phyloP scores from a whole-genome alignment of 495 filamentous ascomycete species.

The Oidiodendron maius region DNA sequence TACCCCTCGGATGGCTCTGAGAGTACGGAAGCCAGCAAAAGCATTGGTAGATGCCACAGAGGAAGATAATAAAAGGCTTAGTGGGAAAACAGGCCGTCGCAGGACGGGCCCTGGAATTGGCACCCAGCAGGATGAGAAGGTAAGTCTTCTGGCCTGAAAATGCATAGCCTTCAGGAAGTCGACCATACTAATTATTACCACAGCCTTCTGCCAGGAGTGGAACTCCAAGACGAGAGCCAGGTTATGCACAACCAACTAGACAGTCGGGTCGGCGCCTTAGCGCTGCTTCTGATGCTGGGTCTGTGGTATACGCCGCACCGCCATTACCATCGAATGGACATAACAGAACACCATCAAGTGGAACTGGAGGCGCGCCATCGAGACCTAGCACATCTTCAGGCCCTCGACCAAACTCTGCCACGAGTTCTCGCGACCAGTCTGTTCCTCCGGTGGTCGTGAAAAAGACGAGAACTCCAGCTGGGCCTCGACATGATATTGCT shows the following conservation, averaged over 20 bases:
- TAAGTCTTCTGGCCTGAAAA: conserved; percentile 16
- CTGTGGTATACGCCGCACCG: conserved; percentile 22
- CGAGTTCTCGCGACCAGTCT: conserved; percentile 22
- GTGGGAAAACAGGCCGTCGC: conserved; percentile 48
- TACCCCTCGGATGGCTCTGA: conserved; percentile 56
- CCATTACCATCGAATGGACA: conserved; percentile 10
- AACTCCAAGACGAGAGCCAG: conserved; percentile 32
- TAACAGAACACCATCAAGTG: conserved; percentile 12
- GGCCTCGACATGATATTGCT: conserved; percentile 21
- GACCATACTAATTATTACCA: neutral
- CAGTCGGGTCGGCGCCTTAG: conserved; percentile 32
- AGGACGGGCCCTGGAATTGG: conserved; percentile 58
- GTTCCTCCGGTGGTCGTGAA: conserved; percentile 26
- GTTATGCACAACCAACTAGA: conserved; percentile 19
- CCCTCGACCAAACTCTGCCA: conserved; percentile 26
- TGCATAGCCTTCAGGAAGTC: neutral
- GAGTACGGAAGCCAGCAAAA: conserved; percentile 58
- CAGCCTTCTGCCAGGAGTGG: conserved; percentile 20
- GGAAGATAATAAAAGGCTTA: conserved; percentile 44
- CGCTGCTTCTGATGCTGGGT: conserved; percentile 31
- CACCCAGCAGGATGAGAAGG: conserved; percentile 40
- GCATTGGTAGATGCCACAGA: conserved; percentile 36
- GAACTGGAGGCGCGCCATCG: conserved; percentile 13
- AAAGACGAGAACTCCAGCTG: conserved; percentile 37
- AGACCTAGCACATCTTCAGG: conserved; percentile 34